phyloP scores from a whole-genome alignment of 2,329 filamentous ascomycete species.

The Mycocentrospora acerina region DNA sequence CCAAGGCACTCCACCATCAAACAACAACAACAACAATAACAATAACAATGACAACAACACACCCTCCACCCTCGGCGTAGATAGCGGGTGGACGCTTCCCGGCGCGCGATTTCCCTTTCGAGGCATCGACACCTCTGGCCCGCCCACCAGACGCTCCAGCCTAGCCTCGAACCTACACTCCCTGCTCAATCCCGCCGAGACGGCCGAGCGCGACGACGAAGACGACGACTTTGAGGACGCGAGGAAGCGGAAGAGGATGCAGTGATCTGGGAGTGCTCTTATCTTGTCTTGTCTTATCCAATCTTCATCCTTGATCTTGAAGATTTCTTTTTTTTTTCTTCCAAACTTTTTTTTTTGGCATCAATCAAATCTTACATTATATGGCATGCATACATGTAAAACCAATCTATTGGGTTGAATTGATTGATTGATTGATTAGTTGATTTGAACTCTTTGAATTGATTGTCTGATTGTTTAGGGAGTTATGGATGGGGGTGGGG shows the following conservation, averaged over 20 bases:
- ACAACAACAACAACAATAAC: slow-evolving; percentile 25
- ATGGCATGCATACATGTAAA: too few species aligned
- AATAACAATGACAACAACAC: slow-evolving; percentile 48
- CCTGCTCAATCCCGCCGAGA: slow-evolving; percentile 68
- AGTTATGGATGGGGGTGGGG: too few species aligned
- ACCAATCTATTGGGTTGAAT: too few species aligned
- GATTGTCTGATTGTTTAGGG: too few species aligned
- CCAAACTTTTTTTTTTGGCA: too few species aligned
- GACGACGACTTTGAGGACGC: slow-evolving; percentile 64
- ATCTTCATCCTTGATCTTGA: too few species aligned
- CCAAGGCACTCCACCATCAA: slow-evolving; percentile 56
- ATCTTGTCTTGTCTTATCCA: too few species aligned
- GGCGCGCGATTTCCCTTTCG: slow-evolving; percentile 53
- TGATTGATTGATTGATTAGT: too few species aligned
- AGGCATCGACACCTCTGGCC: slow-evolving; percentile 55
- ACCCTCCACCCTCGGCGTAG: slow-evolving; percentile 52
- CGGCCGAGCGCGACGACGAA: slow-evolving; percentile 64
- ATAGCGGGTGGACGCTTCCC: slow-evolving; percentile 59
- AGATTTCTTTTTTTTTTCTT: too few species aligned
- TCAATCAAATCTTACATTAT: too few species aligned
- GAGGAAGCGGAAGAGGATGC: slow-evolving; percentile 59
- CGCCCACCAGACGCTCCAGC: slow-evolving; percentile 67
- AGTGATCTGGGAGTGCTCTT: slow-evolving; percentile 16
- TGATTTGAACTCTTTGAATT: too few species aligned
- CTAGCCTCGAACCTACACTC: slow-evolving; percentile 72